These are phyloP conservation scores for Crithidia brevicula DNA, from an alignment of 208 protist genomes.

Conservation along the genomic window DNA sequence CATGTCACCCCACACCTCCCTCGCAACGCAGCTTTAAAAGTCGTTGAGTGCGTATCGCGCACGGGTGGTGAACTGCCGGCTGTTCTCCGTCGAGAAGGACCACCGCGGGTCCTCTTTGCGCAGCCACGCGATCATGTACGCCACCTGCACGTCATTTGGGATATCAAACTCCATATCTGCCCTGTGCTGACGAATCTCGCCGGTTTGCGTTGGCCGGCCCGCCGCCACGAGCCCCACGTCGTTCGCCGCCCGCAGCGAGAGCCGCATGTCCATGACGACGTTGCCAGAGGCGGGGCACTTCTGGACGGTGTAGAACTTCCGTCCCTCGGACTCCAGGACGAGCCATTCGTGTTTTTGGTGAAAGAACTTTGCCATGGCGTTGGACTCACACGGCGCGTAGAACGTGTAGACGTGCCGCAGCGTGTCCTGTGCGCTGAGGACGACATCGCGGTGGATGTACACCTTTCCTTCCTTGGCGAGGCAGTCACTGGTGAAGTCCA, in stretches of 20 bases:
- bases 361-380: slow-evolving; percentile 64
- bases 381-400: slow-evolving; percentile 79
- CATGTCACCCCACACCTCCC: neutral
- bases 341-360: slow-evolving; percentile 92
- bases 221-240: slow-evolving; percentile 82
- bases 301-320: slow-evolving; percentile 85
- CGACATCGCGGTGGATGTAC: slow-evolving; percentile 87
- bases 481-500: slow-evolving; percentile 89
- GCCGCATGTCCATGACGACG: slow-evolving; percentile 81
- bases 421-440: slow-evolving; percentile 78
- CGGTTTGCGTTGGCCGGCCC: slow-evolving; percentile 75
- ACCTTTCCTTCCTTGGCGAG: slow-evolving; percentile 80
- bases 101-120: slow-evolving; percentile 93
- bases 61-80: slow-evolving; percentile 81
- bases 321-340: slow-evolving; percentile 80
- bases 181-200: slow-evolving; percentile 83
- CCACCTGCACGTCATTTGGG: slow-evolving; percentile 82
- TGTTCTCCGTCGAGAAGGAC: slow-evolving; percentile 92
- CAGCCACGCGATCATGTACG: slow-evolving; percentile 93
- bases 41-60: slow-evolving; percentile 87
- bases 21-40: slow-evolving; percentile 44
- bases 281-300: slow-evolving; percentile 88
- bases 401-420: slow-evolving; percentile 91
- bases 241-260: slow-evolving; percentile 84
- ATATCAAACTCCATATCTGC: slow-evolving; percentile 90